These are phyloP conservation scores for Coemansia sp. DNA, from an alignment of 192 early-diverging fungal species.

Conservation along the genomic window DNA sequence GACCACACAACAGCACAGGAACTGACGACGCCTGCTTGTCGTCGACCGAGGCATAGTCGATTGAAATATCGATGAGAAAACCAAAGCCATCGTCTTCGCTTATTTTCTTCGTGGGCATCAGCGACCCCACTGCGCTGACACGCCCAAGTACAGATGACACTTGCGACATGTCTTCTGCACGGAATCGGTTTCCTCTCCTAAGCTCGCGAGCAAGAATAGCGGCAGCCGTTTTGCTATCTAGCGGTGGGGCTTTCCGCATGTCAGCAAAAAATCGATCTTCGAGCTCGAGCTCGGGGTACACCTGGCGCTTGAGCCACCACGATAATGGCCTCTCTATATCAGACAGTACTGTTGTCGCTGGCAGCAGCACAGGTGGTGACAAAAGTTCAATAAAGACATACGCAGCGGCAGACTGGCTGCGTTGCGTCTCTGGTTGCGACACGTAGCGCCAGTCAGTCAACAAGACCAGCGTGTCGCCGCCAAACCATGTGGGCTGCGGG, in stretches of 20 bases:
- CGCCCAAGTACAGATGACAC: conserved; percentile 23
- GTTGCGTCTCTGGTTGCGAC: conserved; percentile 4
- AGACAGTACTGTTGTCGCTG: conserved; percentile 5
- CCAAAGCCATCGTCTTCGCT: background rate
- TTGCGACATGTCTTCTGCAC: background rate
- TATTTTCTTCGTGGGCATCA: background rate
- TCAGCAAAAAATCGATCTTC: conserved; percentile 17
- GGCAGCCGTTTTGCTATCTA: conserved; percentile 10
- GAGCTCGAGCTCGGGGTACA: conserved; percentile 25
- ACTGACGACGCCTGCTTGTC: background rate
- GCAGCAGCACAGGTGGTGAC: conserved; percentile 29
- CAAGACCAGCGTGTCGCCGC: conserved; percentile 11
- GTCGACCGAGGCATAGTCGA: conserved; percentile 14
- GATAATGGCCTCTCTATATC: conserved; percentile 17
- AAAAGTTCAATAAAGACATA: conserved; percentile 37
- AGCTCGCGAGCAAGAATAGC: conserved; percentile 2
- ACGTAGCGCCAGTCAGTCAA: conserved; percentile 46
- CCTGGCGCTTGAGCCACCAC: conserved; percentile 38
- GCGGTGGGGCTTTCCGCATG: conserved; percentile 6
- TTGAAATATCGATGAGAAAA: conserved; percentile 24
- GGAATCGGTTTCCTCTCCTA: background rate
- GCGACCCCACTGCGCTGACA: conserved; percentile 20
- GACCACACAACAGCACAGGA: conserved; percentile 19
- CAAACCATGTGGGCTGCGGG: conserved; percentile 32
- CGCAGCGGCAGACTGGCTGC: conserved; percentile 10